These are phyloP conservation scores for Heliosperma pusillum DNA, from an alignment of 148 eudicot species.

Conservation along the genomic window DNA sequence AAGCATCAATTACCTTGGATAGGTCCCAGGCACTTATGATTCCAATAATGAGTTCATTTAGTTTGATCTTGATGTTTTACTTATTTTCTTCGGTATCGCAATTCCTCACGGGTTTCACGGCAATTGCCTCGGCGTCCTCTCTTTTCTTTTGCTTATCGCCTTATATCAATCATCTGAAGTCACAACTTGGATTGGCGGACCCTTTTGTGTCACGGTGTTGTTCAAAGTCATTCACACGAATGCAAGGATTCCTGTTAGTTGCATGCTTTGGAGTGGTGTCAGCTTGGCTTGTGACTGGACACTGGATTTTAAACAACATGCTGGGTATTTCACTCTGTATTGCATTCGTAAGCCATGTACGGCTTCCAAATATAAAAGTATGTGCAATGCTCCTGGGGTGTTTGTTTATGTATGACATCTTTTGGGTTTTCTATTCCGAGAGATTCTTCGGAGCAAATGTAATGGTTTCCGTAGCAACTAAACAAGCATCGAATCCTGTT, in stretches of 20 bases:
- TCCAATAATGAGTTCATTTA: conserved; percentile 91
- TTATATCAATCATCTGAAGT: conserved; percentile 50
- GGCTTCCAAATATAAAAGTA: conserved; percentile 91
- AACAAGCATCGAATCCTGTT: conserved; percentile 95
- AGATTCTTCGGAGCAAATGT: conserved; percentile 95
- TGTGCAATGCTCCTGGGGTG: conserved; percentile 89
- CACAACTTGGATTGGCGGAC: conserved; percentile 66
- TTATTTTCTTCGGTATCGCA: conserved; percentile 95
- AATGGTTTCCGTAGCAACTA: conserved; percentile 98
- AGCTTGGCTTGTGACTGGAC: conserved; percentile 88
- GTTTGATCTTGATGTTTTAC: conserved; percentile 93
- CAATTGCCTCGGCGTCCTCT: conserved; percentile 73
- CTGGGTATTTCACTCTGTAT: conserved; percentile 93
- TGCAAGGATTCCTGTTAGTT: conserved; percentile 65
- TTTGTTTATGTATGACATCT: conserved; percentile 84
- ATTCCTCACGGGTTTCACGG: conserved; percentile 80
- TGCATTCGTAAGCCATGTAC: conserved; percentile 94
- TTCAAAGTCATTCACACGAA: conserved; percentile 73
- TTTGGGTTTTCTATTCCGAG: conserved; percentile 98
- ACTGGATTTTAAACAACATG: conserved; percentile 93
- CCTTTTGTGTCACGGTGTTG: conserved; percentile 81
- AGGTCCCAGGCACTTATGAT: conserved; percentile 97
- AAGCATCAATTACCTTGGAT: conserved; percentile 89
- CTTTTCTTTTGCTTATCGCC: conserved; percentile 83
- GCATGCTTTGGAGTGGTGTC: conserved; percentile 56